Evolutionary conservation across 1,284 basidiomycete species (phyloP), one percentile per base, ranked within the genome.

Genomic region (Microbotryum lychnidis-dioicae): DNA sequence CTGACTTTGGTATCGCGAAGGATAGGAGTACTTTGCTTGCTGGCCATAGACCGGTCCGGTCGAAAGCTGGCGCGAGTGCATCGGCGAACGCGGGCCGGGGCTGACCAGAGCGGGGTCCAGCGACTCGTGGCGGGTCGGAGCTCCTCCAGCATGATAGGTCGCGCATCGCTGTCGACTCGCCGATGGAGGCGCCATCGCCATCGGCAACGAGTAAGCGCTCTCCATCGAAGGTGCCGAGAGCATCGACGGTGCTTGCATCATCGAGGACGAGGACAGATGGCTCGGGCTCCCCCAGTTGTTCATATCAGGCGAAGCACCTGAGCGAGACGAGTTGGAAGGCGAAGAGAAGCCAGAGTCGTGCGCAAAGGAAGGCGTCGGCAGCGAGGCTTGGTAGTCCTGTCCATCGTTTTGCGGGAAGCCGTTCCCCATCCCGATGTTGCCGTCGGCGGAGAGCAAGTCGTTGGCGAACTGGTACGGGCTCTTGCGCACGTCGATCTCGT

Each of bases 221-320:
- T 60, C 57, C 49, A 59, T 64, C 23, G 65, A 68, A 18, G 52
- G 55, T 14, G 49, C 58, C 12, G 56, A 47, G 46, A 42, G 55
- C 68, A 62, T 65, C 27, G 27, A 37, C 37, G 37, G 16, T 6
- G 37, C 37, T 42, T 42, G 37, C 37, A 42, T 42, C 56, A 27
- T 55, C 20, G 57, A 50, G 23, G 56, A 29, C 6, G 58, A 67
- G 1, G 58, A 42, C n/a, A 60, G 33, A 7, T 53, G 63, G 47
- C 27, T 51, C 29, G 33, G 57, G n/a, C 60, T 59, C 16, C 52
- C 37, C 42, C 50, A 20, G 25, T 55, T 56, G n/a, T 50, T 57
- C 42, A 55, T 37, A 20, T 70, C 64, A 29, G 68, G 67, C 5
- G 69, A 71, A 21, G 61, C 59, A 48, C 67, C 63, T 21, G 69